Evolutionary conservation across 148 eudicot genomes (phyloP), one percentile per base, ranked within the genome.

Genomic region (Linanthus parryae): DNA sequence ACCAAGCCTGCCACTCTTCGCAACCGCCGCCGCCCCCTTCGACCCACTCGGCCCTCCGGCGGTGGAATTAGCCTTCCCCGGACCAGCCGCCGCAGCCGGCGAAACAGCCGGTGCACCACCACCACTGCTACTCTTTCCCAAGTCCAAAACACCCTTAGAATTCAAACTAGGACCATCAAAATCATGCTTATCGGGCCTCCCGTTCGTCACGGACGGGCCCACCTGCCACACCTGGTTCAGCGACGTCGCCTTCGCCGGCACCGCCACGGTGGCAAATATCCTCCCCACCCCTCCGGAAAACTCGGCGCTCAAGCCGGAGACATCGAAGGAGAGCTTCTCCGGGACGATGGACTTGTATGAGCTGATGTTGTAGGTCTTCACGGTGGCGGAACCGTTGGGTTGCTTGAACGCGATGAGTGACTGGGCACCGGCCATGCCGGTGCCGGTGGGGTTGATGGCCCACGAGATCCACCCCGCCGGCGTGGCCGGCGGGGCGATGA

Each of bases 151-250:
- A 17, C 67, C 71, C 51, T 36, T 61, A 1, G 71, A 23, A n/a
- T 56, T 58, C 71, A 71, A 39, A 51, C 66, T 71, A 9, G 2
- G 71, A 1, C 59, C 48, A 58, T 44, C 41, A 7, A 60, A 42
- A 0, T 44, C 71, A 28, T 71, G 76, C 59, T 51, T 56, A 4
- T 11, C 67, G 18, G 67, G 71, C 26, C 36, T 34, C 3, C 63
- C 71, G 7, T 24, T 45, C 2, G 48, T 35, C 5, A 65, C 75
- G 1, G 66, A 56, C 2, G 55, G 25, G 3, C 73, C 73, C 39
- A 61, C 71, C 38, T 71, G 76, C 76, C 76, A 71, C 5, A 83
- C 71, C n/a, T 79, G 78, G 44, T 83, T 83, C 49, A 79, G 40
- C 51, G 45, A 54, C 30, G 58, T 71, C 64, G 27, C 44, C 43